A percentile compares a stretch with the other conserved stretches of the same genome.
phyloP scores from a whole-genome alignment of 441 rosid species.

The Hura crepitans region DNA sequence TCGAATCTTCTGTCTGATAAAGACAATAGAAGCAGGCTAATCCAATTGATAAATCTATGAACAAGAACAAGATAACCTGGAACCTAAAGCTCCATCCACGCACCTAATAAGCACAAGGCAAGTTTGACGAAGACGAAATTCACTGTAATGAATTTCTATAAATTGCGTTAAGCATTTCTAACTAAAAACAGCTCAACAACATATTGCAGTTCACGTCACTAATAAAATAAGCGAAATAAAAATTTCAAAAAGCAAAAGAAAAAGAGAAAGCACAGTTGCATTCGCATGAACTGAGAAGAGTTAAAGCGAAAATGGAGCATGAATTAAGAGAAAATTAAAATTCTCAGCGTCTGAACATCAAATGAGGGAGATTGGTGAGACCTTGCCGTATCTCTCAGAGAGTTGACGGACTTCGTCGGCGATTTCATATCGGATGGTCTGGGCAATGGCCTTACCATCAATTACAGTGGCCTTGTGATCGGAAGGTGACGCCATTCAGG shows the following conservation, averaged over 20 bases:
- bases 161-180: not conserved
- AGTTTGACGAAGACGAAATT: not conserved
- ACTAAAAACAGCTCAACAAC: not conserved
- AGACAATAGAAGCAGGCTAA: not conserved
- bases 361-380: conserved; percentile 9
- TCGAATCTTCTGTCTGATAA: not conserved
- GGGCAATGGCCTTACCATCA: conserved; percentile 74
- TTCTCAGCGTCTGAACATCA: not conserved
- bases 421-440: conserved; percentile 76
- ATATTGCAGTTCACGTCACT: not conserved
- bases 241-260: not conserved
- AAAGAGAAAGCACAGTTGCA: too few species aligned
- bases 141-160: not conserved
- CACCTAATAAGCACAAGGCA: too few species aligned
- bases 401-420: conserved; percentile 65
- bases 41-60: conserved; percentile 1
- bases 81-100: too few species aligned
- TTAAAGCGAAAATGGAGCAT: not conserved
- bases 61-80: too few species aligned
- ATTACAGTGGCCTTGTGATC: conserved; percentile 55
- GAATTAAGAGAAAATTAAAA: not conserved
- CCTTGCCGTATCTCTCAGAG: conserved; percentile 68
- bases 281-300: not conserved
- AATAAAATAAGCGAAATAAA: not conserved
- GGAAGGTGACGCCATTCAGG: conserved; percentile 45